Evolutionary conservation across 1,139 yeast genomes (phyloP), one percentile per base, ranked within the genome.

Genomic region (Saccharomyces hybrid): DNA sequence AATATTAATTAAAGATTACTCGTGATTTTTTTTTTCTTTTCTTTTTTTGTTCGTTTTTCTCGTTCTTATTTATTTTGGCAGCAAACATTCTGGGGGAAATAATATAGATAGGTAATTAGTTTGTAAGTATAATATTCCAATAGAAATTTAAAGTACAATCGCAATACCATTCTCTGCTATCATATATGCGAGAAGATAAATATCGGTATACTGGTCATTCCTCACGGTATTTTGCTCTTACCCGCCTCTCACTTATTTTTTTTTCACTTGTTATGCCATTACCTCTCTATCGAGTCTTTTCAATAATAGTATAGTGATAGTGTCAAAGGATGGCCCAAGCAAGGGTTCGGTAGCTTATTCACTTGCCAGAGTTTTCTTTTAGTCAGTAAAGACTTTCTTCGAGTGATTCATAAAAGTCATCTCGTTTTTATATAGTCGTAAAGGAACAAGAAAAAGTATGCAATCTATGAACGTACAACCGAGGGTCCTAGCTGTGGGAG

Each of bases 21-120:
- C 25, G 42, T 48, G 54, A 52, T 51, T 51, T 48, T 44, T 20
- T 20, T 20, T 20, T 20, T 20, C 23, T 20, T 20, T 20, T 54
- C 47, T 30, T 47, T 48, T 34, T 28, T 31, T 41, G 44, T 23
- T 27, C 14, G 23, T 46, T 32, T 32, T 27, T 46, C 31, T 46
- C 31, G 20, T 46, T 46, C 11, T 13, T n/a, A 23, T 46, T 46
- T 46, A 11, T 46, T 20, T 20, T 20, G 20, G 16, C 28, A 46
- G 25, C 44, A 38, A 38, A 38, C 44, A 38, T 38, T 38, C 44
- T 38, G 44, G 41, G 44, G 44, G 44, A 38, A 16, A 38, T 11
- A 38, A 38, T 38, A 38, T 38, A 38, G 44, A 38, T 38, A 20
- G 44, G 44, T 38, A 38, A 20, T 38, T 38, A 38, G 44, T 38